A percentile compares a stretch with the other conserved stretches of the same genome.
Conservation (phyloP, 2,329 filamentous ascomycete genomes). For the Furcasterigmium sp. region DNA sequence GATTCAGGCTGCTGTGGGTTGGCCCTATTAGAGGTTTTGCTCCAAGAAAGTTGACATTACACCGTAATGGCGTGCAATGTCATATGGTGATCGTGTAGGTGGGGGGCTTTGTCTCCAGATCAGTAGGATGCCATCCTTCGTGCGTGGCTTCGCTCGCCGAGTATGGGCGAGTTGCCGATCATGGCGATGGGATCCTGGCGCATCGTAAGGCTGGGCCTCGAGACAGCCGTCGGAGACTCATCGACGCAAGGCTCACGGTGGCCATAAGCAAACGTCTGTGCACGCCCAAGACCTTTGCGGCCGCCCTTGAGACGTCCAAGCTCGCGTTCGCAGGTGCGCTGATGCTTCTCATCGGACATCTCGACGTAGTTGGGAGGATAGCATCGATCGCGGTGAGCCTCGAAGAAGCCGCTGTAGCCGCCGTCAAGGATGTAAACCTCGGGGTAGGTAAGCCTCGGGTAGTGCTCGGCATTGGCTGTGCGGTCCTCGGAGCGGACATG, state of each 20-base stretch:
- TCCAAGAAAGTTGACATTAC: background rate
- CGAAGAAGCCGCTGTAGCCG: conserved; percentile 91
- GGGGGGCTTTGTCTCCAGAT: conserved; percentile 13
- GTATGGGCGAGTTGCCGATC: conserved; percentile 37
- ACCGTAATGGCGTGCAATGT: background rate
- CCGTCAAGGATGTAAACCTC: conserved; percentile 97
- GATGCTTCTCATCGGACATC: conserved; percentile 91
- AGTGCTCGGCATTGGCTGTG: conserved; percentile 75
- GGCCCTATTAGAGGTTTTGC: conserved; percentile 11
- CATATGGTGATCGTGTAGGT: background rate
- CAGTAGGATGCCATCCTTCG: conserved; percentile 63
- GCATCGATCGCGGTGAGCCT: conserved; percentile 72
- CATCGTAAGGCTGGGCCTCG: conserved; percentile 19
- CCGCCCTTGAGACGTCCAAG: conserved; percentile 86
- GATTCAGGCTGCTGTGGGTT: conserved; percentile 12
- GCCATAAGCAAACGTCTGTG: conserved; percentile 94
- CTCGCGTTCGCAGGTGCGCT: conserved; percentile 87
- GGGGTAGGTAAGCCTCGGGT: conserved; percentile 87
- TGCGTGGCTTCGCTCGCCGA: conserved; percentile 47
- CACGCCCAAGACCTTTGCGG: conserved; percentile 76
- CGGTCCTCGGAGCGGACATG: conserved; percentile 88
- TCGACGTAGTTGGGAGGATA: conserved; percentile 94
- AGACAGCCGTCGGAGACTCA: conserved; percentile 54
- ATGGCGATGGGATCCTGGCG: conserved; percentile 34
- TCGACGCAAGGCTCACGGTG: conserved; percentile 55